Evolutionary conservation across 441 rosid genomes (phyloP), one percentile per base, ranked within the genome.

Genomic region (Melastoma candidum): DNA sequence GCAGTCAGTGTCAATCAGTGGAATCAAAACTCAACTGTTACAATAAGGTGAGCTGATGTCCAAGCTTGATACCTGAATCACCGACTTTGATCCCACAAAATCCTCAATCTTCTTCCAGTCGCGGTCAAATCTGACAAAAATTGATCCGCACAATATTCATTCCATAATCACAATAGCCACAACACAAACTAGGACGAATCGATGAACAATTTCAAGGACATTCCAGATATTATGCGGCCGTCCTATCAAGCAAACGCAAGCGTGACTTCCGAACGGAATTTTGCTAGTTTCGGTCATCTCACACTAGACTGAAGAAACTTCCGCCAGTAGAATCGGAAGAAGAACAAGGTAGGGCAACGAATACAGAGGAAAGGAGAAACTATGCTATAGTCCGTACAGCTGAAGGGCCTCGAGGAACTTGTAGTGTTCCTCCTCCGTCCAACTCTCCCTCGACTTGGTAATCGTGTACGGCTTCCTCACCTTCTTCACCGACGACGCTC

Each of bases 41-140:
- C 26, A 26, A 47, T 17, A 50, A 58, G 46, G 51, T 41, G 58
- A 67, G 48, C 61, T 64, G 56, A 48, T 45, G 52, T 56, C 53
- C 41, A 4, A 32, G 41, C 7, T 56, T 60, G 54, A 57, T 60
- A 81, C 90, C 90, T 83, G 87, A 66, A 83, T 83, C 24, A 83
- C 90, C 12, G 84, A 74, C 75, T 83, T 83, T 13, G 90, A 78
- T 46, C 83, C 87, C 14, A 83, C 84, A 63, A 80, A 80, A 78
- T 80, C 90, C 72, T 80, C 87, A 49, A 80, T 83, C 59, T 80
- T 83, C 57, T 83, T 83, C 90, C 87, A 80, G 63, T 83, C 90
- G 4, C 90, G 86, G 48, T 80, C 87, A 68, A 83, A 83, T 63
- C 90, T 83, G 71, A 49, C 47, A 63, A 66, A 12, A 72, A 70